Evolutionary conservation across 805 yeast species (phyloP).

Genomic region (Saccharomycopsis sp.): DNA sequence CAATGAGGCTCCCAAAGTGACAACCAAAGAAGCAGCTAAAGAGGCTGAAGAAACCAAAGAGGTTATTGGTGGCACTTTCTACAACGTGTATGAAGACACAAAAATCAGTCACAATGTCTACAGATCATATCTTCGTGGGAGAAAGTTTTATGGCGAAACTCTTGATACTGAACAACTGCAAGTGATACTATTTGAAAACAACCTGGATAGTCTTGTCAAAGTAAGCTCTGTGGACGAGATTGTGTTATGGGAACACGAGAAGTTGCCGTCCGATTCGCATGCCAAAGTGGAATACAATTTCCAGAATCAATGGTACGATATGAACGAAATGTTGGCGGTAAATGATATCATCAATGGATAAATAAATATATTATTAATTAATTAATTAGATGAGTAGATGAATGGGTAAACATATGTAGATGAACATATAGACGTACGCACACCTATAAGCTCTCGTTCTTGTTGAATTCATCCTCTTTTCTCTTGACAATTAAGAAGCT

Average conservation of each 20-base stretch:
- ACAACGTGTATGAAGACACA: slow-evolving; percentile 6
- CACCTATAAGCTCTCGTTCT: not conserved
- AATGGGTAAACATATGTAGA: not conserved
- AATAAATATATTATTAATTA: not conserved
- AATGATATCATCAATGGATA: slow-evolving; percentile 15
- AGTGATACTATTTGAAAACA: not conserved
- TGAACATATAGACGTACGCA: too few relatives aligned
- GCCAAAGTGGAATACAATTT: slow-evolving; percentile 1
- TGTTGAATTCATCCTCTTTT: slow-evolving; percentile 17
- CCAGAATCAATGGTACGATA: slow-evolving; percentile 21
- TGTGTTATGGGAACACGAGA: slow-evolving; percentile 22
- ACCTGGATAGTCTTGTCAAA: not conserved
- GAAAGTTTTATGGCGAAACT: slow-evolving; percentile 18
- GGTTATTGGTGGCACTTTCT: slow-evolving; percentile 5
- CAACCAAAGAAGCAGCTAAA: slow-evolving; percentile 29
- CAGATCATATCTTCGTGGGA: slow-evolving; percentile 14
- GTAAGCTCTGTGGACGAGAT: slow-evolving; percentile 7
- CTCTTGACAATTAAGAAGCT: slow-evolving; percentile 26
- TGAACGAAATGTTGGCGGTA: slow-evolving; percentile 16
- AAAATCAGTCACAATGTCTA: not conserved
- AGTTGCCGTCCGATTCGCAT: slow-evolving; percentile 15
- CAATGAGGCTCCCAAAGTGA: slow-evolving; percentile 22
- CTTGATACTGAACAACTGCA: slow-evolving; percentile 1
- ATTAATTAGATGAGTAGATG: not conserved
- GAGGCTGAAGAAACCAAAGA: slow-evolving; percentile 3